These are phyloP conservation scores for Albugo candida DNA, from an alignment of 352 stramenopile genomes.

Conservation along the genomic window DNA sequence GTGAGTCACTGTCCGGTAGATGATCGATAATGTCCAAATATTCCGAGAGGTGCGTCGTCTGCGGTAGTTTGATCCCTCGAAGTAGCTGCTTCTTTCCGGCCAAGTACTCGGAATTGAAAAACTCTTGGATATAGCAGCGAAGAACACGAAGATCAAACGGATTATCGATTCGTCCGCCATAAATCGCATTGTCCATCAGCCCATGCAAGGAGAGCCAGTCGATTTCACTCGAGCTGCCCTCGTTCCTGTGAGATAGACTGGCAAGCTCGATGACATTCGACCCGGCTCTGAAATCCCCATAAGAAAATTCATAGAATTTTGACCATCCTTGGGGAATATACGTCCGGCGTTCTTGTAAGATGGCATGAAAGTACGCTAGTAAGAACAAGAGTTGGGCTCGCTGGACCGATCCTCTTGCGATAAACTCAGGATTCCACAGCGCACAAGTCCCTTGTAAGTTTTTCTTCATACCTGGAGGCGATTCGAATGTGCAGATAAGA, in stretches of 20 bases:
- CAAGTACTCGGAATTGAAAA: slow-evolving; percentile 72
- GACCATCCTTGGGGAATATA: slow-evolving; percentile 93
- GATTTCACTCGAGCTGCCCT: slow-evolving; percentile 15
- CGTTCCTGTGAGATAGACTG: slow-evolving; percentile 16
- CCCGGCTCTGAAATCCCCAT: slow-evolving; percentile 84
- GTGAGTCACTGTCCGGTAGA: slow-evolving; percentile 49
- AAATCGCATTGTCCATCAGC: slow-evolving; percentile 91
- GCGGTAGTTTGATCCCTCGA: slow-evolving; percentile 50
- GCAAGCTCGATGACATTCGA: slow-evolving; percentile 77
- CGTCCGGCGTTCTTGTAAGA: slow-evolving; percentile 69
- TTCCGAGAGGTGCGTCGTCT: slow-evolving; percentile 36
- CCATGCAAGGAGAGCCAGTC: slow-evolving; percentile 86
- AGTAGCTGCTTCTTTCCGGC: slow-evolving; percentile 34
- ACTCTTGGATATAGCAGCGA: slow-evolving; percentile 64
- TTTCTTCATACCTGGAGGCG: slow-evolving; percentile 88
- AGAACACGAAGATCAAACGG: slow-evolving; percentile 84
- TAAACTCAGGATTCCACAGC: slow-evolving; percentile 65
- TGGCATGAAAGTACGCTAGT: slow-evolving; percentile 80
- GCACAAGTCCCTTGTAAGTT: slow-evolving; percentile 87
- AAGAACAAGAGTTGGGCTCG: slow-evolving; percentile 74
- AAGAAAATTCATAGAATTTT: slow-evolving; percentile 93
- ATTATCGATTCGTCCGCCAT: slow-evolving; percentile 88
- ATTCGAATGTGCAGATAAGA: slow-evolving; percentile 91
- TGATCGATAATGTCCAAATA: slow-evolving; percentile 52
- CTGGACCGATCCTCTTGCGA: too few relatives aligned